phyloP scores from a whole-genome alignment of 2,329 filamentous ascomycete genomes.

The Berkeleyomyces rouxiae region DNA sequence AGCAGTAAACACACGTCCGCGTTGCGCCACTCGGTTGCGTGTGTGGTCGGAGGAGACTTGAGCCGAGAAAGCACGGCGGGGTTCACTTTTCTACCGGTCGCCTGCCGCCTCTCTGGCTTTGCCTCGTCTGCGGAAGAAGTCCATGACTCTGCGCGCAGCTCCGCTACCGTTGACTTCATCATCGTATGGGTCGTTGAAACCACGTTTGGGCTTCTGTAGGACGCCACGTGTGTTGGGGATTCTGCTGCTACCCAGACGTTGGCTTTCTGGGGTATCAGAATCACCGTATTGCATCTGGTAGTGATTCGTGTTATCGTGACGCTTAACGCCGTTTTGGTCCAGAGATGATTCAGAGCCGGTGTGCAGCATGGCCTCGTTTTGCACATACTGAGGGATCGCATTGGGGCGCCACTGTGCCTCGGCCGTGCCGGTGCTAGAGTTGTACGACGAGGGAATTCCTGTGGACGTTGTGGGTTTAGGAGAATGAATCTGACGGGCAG shows the following conservation, averaged over 20 bases:
- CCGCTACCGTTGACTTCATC: constrained; percentile 58
- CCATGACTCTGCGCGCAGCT: constrained; percentile 86
- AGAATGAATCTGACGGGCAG: not conserved
- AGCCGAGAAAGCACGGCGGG: constrained; percentile 11
- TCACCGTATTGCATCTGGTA: constrained; percentile 28
- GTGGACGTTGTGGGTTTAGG: constrained; percentile 11
- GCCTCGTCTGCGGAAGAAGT: constrained; percentile 83
- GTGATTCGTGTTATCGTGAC: constrained; percentile 22
- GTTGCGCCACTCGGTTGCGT: not conserved
- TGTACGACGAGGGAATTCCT: constrained; percentile 4
- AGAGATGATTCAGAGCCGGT: constrained; percentile 38
- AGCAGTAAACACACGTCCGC: not conserved
- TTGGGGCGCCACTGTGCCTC: constrained; percentile 19
- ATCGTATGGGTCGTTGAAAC: constrained; percentile 76
- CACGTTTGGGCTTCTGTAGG: constrained; percentile 67
- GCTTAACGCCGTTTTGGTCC: constrained; percentile 20
- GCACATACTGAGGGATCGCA: constrained; percentile 29
- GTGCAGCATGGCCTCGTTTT: constrained; percentile 28
- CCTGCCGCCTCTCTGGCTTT: constrained; percentile 33
- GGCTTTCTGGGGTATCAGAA: constrained; percentile 24
- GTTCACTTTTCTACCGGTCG: constrained; percentile 12
- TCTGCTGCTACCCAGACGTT: constrained; percentile 21
- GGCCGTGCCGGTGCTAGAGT: not conserved
- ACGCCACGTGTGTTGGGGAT: constrained; percentile 30
- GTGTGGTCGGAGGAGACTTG: not conserved